Base-by-base conservation (phyloP, 129 eudicot genomes). In the Arctium lappa region DNA sequence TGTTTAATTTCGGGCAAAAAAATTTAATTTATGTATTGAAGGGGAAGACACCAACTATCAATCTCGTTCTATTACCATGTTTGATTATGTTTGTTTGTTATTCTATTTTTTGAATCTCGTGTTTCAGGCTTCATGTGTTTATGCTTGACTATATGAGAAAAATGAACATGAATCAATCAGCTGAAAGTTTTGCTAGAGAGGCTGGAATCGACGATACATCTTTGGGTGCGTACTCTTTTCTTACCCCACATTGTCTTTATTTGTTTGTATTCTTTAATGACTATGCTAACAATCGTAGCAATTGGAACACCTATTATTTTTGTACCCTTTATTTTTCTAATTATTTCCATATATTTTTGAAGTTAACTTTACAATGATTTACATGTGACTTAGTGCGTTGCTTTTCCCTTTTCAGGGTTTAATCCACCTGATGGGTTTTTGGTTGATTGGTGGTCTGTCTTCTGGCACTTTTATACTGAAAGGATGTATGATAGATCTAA, bases 341-440 rank as follows among this genome's bases (percentile, higher is more conserved):
- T 15, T 15, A 53, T 53, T 53, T 53, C 65, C 65, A 53, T 53
- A 13, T 50, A 15, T 53, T 53, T 53, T 53, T 7, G 27, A 4
- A 15, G 65, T 15, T 16, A 53, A 1, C 6, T 40, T 72, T 22
- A 38, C 11, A 73, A 11, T 1, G 22, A 27, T 30, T 79, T 68
- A 22, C 2, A 12, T 22, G 39, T 66, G 6, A 60, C 37, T 62
- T 37, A 16, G 22, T 10, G 34, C 63, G 34, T 78, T 40, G 38
- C n/a, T 79, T 44, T 79, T 77, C 31, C 42, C 44, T 56, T 60
- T 77, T 77, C 18, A 66, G 82, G 82, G 82, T 30, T 68, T 27
- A 68, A 7, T 42, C 33, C 46, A 4, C 40, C 75, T 30, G 82
- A 79, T 27, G 33, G 42, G 3, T 79, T 79, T 79, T 42, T 79